Conservation (phyloP, 2,329 filamentous ascomycete species). For the Aspergillus bombycis region DNA sequence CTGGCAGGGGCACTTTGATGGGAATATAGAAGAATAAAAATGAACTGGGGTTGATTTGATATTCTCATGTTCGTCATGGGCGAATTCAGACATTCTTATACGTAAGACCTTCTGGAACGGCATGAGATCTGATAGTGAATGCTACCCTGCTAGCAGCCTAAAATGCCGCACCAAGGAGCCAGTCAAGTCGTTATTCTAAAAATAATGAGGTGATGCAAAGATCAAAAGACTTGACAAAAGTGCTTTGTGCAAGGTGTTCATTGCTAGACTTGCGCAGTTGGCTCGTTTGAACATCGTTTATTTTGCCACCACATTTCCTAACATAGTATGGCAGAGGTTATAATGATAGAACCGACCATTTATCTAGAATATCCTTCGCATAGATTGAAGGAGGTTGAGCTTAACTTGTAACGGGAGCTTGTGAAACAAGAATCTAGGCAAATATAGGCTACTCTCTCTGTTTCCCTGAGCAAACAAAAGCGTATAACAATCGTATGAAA, state of each 20-base stretch:
- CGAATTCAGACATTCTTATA: background rate
- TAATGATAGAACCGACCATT: background rate
- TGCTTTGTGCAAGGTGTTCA: background rate
- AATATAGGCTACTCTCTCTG: background rate
- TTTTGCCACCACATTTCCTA: background rate
- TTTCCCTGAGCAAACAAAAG: background rate
- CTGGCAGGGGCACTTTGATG: background rate
- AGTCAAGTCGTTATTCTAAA: background rate
- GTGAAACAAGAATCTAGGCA: background rate
- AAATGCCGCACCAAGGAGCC: background rate
- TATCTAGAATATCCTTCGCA: background rate
- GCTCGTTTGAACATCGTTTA: background rate
- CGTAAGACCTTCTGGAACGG: background rate
- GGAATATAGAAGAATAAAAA: rapidly evolving
- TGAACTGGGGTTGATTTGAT: background rate
- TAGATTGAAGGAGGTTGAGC: background rate
- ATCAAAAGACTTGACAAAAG: background rate
- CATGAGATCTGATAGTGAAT: background rate
- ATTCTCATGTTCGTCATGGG: background rate
- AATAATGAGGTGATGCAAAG: background rate
- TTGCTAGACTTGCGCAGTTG: background rate
- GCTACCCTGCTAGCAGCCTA: background rate
- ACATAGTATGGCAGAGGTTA: background rate
- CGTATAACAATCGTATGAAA: background rate
- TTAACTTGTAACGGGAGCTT: background rate